phyloP scores from a whole-genome alignment of 2,329 filamentous ascomycete species.

The Stachybotrys chlorohalonatus region DNA sequence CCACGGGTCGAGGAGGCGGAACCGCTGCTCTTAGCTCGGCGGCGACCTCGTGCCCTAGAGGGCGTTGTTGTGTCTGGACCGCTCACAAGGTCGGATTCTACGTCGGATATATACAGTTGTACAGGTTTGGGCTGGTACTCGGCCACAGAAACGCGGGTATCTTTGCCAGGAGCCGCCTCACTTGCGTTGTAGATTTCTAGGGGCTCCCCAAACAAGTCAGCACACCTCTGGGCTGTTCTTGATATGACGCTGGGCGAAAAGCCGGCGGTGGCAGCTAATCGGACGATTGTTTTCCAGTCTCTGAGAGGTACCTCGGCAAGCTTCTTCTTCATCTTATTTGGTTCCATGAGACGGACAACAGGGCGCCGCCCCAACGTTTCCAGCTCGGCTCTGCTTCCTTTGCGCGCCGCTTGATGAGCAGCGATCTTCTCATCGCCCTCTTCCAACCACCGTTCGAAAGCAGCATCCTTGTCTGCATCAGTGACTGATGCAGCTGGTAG shows the following conservation, averaged over 20 bases:
- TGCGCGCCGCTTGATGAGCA: conserved; percentile 7
- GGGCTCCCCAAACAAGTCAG: conserved; percentile 62
- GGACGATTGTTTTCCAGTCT: conserved; percentile 82
- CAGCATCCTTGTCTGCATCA: conserved; percentile 11
- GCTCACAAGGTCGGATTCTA: conserved; percentile 6
- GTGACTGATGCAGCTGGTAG: not conserved
- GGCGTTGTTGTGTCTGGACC: not conserved
- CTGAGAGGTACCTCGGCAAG: conserved; percentile 37
- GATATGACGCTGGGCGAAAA: conserved; percentile 58
- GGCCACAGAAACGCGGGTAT: conserved; percentile 12
- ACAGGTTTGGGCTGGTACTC: conserved; percentile 21
- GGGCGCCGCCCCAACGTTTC: conserved; percentile 4
- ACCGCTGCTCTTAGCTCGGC: not conserved
- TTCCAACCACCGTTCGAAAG: conserved; percentile 23
- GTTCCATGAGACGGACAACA: not conserved
- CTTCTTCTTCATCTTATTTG: conserved; percentile 12
- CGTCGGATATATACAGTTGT: conserved; percentile 11
- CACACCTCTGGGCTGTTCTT: conserved; percentile 64
- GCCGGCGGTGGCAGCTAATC: conserved; percentile 65
- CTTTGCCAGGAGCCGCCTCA: conserved; percentile 17
- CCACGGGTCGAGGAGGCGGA: not conserved
- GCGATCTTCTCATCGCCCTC: conserved; percentile 8
- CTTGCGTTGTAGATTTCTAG: conserved; percentile 56
- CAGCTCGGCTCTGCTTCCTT: conserved; percentile 7
- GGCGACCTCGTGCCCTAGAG: not conserved